Evolutionary conservation across 768 basidiomycete genomes (phyloP), one percentile per base, ranked within the genome.

Genomic region (Podaxis sp.): DNA sequence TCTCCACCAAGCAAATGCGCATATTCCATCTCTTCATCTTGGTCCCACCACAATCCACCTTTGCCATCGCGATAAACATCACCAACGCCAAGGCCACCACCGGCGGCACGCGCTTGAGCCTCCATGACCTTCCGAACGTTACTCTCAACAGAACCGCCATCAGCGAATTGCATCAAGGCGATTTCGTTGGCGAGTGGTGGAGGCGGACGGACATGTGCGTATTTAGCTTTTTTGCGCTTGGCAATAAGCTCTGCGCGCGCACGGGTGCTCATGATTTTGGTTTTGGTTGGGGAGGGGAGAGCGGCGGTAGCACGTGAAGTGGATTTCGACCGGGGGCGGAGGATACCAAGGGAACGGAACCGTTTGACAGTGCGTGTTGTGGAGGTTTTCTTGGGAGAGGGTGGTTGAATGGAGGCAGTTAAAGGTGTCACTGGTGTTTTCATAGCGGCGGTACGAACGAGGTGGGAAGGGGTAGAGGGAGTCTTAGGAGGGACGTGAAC

Each of bases 21-120:
- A 65, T 86, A 89, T 68, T 91, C 90, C 80, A 82, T 78, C 68
- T 87, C 83, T 71, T 91, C 90, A 11, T 88, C 87, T 58, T 81
- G 83, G 66, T 91, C 90, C 78, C 83, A 81, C 88, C 89, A 91
- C 13, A 90, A 57, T 0, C 84, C 82, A 24, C 88, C 88, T 26
- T 80, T 77, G 0, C 74, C 85, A 60, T 91, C 88, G 17, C 85
- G 79, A 72, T 83, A 83, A 2, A 87, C 82, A 54, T 82, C 86
- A 1, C 77, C 79, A 12, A 84, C 83, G 10, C 76, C 74, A 20
- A 69, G 58, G 15, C 54, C 41, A 3, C 71, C 70, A 0, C 75
- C 77, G 1, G 74, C 74, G 0, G 78, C 77, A 68, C 78, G 82
- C 17, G 87, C 87, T 55, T 85, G 85, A 4, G 77, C 74, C 52